A percentile compares a stretch with the other conserved stretches of the same genome.
Evolutionary conservation across 2,329 filamentous ascomycete genomes (phyloP).

Genomic region (Ciborinia camelliae): DNA sequence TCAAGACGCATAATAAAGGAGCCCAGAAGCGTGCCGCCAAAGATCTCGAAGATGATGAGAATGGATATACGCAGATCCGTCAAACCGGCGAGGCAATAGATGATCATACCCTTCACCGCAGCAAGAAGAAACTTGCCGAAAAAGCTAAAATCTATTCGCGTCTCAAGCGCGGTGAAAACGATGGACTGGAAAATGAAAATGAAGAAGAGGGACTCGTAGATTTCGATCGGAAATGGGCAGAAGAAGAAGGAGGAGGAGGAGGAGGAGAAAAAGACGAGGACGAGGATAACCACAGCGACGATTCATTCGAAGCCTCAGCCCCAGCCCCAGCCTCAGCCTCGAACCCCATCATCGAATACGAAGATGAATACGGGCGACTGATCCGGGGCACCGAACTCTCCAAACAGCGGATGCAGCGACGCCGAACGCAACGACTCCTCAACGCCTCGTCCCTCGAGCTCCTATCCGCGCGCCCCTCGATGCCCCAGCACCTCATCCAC

Average conservation of each 20-base stretch:
- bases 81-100: constrained; percentile 45
- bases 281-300: background rate
- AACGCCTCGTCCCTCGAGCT: constrained; percentile 60
- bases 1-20: constrained; percentile 62
- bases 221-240: constrained; percentile 92
- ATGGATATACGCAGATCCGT: constrained; percentile 58
- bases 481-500: constrained; percentile 71
- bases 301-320: too few relatives aligned
- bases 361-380: constrained; percentile 89
- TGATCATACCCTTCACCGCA: constrained; percentile 54
- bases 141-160: constrained; percentile 86
- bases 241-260: too few relatives aligned
- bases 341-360: constrained; percentile 69
- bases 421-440: constrained; percentile 49
- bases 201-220: constrained; percentile 68
- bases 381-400: constrained; percentile 69
- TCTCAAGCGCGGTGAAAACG: constrained; percentile 84
- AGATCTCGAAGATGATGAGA: constrained; percentile 51
- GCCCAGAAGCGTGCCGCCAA: constrained; percentile 58
- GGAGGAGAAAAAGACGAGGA: constrained; percentile 51
- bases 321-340: too few relatives aligned
- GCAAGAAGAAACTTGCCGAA: constrained; percentile 79
- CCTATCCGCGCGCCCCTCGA: constrained; percentile 64
- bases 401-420: constrained; percentile 59
- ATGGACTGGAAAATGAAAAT: constrained; percentile 54